Conservation (phyloP, 73 alveolate genomes). For the Paramecium pentaurelia region DNA sequence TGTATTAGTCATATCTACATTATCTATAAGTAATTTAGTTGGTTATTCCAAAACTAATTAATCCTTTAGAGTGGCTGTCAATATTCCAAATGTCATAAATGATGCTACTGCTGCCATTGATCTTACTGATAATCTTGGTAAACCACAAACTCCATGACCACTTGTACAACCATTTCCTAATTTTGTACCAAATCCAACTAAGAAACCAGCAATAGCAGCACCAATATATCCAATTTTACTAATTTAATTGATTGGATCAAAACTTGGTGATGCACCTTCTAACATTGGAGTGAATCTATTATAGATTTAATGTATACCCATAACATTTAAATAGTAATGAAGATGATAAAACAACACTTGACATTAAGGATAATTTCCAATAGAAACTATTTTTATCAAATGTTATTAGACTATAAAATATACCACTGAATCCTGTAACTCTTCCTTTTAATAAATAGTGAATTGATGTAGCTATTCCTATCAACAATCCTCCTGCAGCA, state of each 20-base stretch:
- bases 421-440: constrained; percentile 89
- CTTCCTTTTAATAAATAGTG: constrained; percentile 79
- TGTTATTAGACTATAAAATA: constrained; percentile 63
- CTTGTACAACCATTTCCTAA: constrained; percentile 98
- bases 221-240: constrained; percentile 67
- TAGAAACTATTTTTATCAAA: constrained; percentile 55
- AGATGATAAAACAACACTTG: constrained; percentile 73
- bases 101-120: constrained; percentile 86
- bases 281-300: constrained; percentile 43
- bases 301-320: constrained; percentile 1
- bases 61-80: constrained; percentile 68
- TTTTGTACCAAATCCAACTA: constrained; percentile 94
- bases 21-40: not conserved
- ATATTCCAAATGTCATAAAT: constrained; percentile 89
- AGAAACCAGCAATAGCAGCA: constrained; percentile 86
- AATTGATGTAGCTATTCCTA: constrained; percentile 78
- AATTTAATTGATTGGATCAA: constrained; percentile 35
- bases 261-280: constrained; percentile 47
- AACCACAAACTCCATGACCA: constrained; percentile 99
- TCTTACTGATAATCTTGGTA: constrained; percentile 90
- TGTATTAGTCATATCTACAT: not conserved
- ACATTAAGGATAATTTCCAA: constrained; percentile 70
- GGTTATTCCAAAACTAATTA: not conserved
- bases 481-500: constrained; percentile 84
- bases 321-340: not conserved